These are phyloP conservation scores for Termitomyces titanicus DNA, from an alignment of 768 basidiomycete species.

Conservation along the genomic window DNA sequence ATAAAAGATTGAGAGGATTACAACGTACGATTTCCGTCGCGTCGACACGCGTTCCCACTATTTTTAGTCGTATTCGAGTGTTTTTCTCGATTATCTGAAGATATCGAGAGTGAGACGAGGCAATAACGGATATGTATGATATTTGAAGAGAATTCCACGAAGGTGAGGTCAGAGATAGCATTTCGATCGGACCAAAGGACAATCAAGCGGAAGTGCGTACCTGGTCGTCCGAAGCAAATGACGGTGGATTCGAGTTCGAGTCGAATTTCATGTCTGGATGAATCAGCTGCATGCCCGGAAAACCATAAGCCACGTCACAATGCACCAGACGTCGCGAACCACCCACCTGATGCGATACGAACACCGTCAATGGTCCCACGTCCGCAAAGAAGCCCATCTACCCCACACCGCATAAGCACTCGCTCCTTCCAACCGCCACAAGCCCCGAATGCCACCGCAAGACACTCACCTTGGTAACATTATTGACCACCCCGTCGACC, in stretches of 20 bases:
- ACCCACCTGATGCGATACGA: slow-evolving; percentile 91
- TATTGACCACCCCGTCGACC: slow-evolving; percentile 93
- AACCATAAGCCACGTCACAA: slow-evolving; percentile 2
- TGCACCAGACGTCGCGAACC: neutral
- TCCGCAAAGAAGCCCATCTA: slow-evolving; percentile 99
- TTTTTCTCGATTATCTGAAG: slow-evolving; percentile 90
- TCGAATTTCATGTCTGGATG: slow-evolving; percentile 94
- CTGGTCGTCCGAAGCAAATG: slow-evolving; percentile 89
- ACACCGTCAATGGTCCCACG: slow-evolving; percentile 90
- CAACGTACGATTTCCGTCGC: slow-evolving; percentile 90
- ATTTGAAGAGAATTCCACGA: neutral
- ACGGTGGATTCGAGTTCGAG: slow-evolving; percentile 95
- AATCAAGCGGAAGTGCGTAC: slow-evolving; percentile 33
- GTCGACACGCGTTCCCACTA: slow-evolving; percentile 97
- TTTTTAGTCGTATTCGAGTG: slow-evolving; percentile 87
- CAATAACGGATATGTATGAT: neutral
- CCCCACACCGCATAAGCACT: neutral
- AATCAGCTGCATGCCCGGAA: slow-evolving; percentile 59
- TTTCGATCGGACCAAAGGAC: neutral
- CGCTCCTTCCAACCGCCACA: neutral
- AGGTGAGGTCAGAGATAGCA: neutral
- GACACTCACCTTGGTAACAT: slow-evolving; percentile 83
- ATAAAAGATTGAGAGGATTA: neutral
- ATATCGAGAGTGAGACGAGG: neutral
- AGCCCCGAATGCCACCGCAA: neutral